These are phyloP conservation scores for Colletotrichum eleusines DNA, from an alignment of 2,329 filamentous ascomycete species.

Conservation along the genomic window DNA sequence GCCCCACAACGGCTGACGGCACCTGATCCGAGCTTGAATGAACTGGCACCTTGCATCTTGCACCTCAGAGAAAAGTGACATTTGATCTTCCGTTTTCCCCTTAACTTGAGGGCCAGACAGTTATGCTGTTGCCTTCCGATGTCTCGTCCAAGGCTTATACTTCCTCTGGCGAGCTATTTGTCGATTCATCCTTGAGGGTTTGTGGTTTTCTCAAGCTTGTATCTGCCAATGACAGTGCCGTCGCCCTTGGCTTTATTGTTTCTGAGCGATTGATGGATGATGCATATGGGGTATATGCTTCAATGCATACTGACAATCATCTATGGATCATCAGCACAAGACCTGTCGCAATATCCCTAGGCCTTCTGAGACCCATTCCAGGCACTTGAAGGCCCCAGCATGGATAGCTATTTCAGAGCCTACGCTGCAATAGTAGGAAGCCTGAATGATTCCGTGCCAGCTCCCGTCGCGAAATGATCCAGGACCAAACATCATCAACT, in stretches of 20 bases:
- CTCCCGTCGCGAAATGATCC: not conserved
- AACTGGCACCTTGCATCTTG: not conserved
- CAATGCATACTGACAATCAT: not conserved
- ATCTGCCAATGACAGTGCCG: not conserved
- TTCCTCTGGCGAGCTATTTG: not conserved
- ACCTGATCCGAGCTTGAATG: not conserved
- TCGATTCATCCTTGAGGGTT: not conserved
- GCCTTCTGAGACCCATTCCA: not conserved
- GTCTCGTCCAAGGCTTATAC: not conserved
- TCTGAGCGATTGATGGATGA: not conserved
- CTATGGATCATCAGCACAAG: not conserved
- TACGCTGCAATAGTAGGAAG: not conserved
- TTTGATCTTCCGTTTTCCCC: not conserved
- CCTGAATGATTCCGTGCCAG: not conserved
- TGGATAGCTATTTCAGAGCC: not conserved
- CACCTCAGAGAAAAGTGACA: not conserved
- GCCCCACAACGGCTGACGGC: slow-evolving; percentile 9
- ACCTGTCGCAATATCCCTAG: not conserved
- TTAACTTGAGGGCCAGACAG: not conserved
- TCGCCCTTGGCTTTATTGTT: not conserved
- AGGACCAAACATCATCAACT: not conserved
- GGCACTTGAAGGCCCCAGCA: not conserved
- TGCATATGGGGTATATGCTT: not conserved
- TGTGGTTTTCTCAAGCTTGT: not conserved
- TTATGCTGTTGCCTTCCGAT: not conserved